Percentiles rank a stretch among this genome's conserved stretches.
Evolutionary conservation across 1,284 basidiomycete genomes (phyloP).

Genomic region (Tilletia indica): DNA sequence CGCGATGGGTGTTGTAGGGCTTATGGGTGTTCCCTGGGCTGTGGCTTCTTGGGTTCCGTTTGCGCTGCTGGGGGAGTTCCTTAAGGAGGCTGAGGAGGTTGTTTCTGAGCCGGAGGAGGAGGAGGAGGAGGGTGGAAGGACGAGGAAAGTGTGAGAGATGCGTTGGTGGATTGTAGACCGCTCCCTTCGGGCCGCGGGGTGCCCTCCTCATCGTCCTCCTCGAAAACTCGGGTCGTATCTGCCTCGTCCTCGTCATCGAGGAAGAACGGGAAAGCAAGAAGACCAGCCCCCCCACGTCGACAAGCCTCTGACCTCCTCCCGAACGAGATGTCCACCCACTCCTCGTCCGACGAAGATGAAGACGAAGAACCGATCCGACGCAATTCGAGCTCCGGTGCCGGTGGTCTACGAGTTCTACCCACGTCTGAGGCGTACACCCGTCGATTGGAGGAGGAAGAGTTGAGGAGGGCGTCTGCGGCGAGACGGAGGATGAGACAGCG

Average conservation of each 20-base stretch:
- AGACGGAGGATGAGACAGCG: constrained; percentile 15
- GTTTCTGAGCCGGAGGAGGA: constrained; percentile 16
- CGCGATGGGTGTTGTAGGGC: constrained; percentile 38
- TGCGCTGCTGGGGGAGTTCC: constrained; percentile 51
- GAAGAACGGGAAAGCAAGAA: neutral
- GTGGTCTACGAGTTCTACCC: neutral
- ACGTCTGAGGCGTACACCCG: constrained; percentile 8
- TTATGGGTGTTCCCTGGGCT: constrained; percentile 52
- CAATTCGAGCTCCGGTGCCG: too few species aligned
- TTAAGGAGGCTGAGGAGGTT: constrained; percentile 43
- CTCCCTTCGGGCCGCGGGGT: neutral
- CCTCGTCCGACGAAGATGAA: neutral
- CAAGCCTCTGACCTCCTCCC: neutral
- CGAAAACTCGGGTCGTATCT: neutral
- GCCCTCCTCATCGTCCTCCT: neutral
- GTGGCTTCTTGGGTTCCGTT: constrained; percentile 53
- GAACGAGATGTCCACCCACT: neutral
- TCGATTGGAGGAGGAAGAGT: neutral
- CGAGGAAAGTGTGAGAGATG: neutral
- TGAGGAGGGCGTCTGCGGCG: constrained; percentile 19
- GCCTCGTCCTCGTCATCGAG: neutral
- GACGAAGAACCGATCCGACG: neutral
- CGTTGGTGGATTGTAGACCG: constrained; percentile 19
- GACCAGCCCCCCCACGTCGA: neutral
- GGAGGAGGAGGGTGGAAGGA: neutral